Evolutionary conservation across 768 basidiomycete species (phyloP), one percentile per base, ranked within the genome.

Genomic region (Amanita rubescens): DNA sequence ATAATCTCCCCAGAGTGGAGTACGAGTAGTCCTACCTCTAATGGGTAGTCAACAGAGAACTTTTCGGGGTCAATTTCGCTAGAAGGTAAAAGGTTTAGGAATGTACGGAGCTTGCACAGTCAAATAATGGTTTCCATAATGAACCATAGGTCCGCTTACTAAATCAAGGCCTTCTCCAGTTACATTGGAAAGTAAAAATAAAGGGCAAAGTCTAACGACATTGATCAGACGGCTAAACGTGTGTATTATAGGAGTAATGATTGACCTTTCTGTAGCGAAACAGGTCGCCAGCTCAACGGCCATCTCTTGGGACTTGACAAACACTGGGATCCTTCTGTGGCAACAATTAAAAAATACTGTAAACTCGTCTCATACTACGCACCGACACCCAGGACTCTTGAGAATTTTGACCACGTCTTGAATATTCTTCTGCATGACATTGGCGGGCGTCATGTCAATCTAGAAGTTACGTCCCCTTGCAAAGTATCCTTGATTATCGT

Each of bases 361-460:
- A 25, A 33, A 39, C 48, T n/a, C 48, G 24, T 54, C 12, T 50
- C 24, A 22, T 30, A 14, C 22, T 25, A 69, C 75, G 52, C 48
- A 87, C 90, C 90, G 76, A 73, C 94, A 97, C 9, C 95, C 95
- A 8, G 94, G 96, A 59, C 89, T 91, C 65, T 80, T 85, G 55
- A 98, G 69, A 37, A 97, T 92, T 73, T 96, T 99, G 8, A 82
- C 79, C 0, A 97, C 86, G 71, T 97, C 94, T 62, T 89, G 91
- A 41, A 89, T 76, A 0, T 94, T 98, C 67, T 95, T 89, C n/a
- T 81, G 83, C 45, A 94, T 78, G 30, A 94, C 85, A 57, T 95
- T 90, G 10, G 86, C 77, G 5, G 96, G 96, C 0, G 95, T 97
- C 95, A 96, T 97, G 66, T 98, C 96, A 62, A 96, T 89, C 92